Evolutionary conservation across 2,329 filamentous ascomycete species (phyloP), one percentile per base, ranked within the genome.

Genomic region (Alternaria longipes): DNA sequence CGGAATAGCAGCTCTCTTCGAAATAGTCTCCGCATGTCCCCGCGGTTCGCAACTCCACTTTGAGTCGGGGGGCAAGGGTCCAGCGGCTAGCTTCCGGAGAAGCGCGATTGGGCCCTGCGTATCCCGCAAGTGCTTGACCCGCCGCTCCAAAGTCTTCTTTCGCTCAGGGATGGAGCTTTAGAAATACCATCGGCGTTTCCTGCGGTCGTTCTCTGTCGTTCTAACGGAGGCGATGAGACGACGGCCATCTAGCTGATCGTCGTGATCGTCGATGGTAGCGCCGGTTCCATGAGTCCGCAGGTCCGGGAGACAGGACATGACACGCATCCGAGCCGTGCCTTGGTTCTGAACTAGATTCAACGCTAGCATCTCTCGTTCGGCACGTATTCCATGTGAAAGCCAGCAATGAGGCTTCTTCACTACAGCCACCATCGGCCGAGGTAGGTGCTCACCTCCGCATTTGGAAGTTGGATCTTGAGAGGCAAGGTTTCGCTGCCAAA

Each of bases 21-120:
- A 22, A 12, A 30, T 38, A 50, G 44, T 30, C 32, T 49, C 44
- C 42, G 7, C 30, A 36, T 30, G 14, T 42, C 54, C 44, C 44
- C 44, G 26, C 34, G 54, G 45, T 40, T 45, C 16, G 32, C 52
- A 24, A 36, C 18, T 26, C 53, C 53, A 49, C 44, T 47, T 36
- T 26, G 18, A 14, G 5, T 12, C 1, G 20, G 42, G 32, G 34
- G 34, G 34, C 20, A 26, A 47, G 42, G 53, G 41, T 55, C 30
- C 53, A 56, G 44, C 54, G 54, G 54, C 54, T 28, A 36, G 44
- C 24, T 41, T 56, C 34, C 54, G 32, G 54, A 49, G 44, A 50
- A n/a, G 34, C 44, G 24, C 34, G 14, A 46, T 28, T 26, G 34
- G 36, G 8, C 16, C 24, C 1, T 26, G 44, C 44, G 24, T 8